Base-by-base conservation (phyloP, 2,329 filamentous ascomycete genomes). In the Byssothecium circinans region DNA sequence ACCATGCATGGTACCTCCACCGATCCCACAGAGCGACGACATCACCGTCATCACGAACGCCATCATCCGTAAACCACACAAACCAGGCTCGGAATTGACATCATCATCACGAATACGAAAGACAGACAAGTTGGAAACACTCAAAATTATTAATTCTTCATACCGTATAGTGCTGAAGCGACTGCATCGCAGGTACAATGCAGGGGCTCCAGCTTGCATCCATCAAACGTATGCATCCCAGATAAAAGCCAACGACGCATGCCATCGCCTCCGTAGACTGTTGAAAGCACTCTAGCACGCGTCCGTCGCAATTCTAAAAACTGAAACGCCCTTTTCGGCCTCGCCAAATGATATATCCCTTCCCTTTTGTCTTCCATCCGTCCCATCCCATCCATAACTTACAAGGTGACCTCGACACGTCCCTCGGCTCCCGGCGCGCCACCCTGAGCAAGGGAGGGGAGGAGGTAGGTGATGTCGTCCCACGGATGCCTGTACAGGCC, bases 401-500 rank as follows among this genome's bases (percentile, higher is more conserved):
- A 71, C 61, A 73, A 58, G 37, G 27, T 65, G 44, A 74, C 71
- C 60, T 74, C 71, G 39, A 74, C 71, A 68, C 71, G 69, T 46
- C 70, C 70, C 60, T 74, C 71, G 33, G 62, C 57, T 56, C 69
- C 70, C 23, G 69, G 69, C 38, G 67, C 69, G 43, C 69, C 68
- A 38, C 67, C 66, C 48, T 58, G 54, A 49, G 58, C 56, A 43
- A 70, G 61, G 41, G 65, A 70, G 45, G 71, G 69, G 50, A 73
- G 64, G 40, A 73, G 69, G 64, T 73, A 73, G 41, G 68, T 71
- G 54, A 72, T 70, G 58, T 71, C 67, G 47, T 70, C 94, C 94
- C 94, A 97, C 72, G 94, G 94, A 84, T 96, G 69, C 55, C 94
- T 88, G 88, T 99, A 99, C 60, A 99, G 85, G 74, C 94, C 94